phyloP scores from a whole-genome alignment of 106 monocot species.

The Dendrobium chrysotoxum region DNA sequence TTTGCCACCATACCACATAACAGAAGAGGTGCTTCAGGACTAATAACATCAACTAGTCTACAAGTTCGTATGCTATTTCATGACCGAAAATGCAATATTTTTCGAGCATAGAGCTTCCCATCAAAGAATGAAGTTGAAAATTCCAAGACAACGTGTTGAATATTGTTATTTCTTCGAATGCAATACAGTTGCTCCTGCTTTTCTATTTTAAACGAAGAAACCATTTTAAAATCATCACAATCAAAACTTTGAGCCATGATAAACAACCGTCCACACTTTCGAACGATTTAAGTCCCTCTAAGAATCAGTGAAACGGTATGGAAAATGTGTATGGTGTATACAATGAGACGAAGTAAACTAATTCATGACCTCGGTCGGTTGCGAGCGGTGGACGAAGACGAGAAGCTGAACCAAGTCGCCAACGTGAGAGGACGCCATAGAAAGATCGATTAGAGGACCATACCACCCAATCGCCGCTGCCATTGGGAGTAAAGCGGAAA shows the following conservation, averaged over 20 bases:
- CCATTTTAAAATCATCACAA: neutral
- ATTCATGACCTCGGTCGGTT: constrained; percentile 22
- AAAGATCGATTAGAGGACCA: constrained; percentile 62
- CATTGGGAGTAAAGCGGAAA: neutral
- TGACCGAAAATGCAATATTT: no score
- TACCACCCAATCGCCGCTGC: constrained; percentile 48
- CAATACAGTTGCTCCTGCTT: neutral
- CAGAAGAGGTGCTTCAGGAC: no score
- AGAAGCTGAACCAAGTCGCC: constrained; percentile 52
- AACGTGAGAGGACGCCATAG: constrained; percentile 28
- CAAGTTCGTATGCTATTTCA: no score
- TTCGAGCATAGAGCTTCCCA: no score
- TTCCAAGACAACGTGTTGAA: neutral
- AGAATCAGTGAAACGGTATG: neutral
- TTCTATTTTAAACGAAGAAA: neutral
- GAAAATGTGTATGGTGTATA: neutral
- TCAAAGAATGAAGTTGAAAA: no score
- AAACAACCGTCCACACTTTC: neutral
- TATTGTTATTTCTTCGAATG: neutral
- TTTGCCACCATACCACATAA: no score
- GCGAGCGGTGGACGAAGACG: constrained; percentile 35
- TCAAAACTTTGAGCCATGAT: neutral
- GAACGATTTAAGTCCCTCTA: neutral
- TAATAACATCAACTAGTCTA: no score
- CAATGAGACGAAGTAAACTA: neutral